A percentile compares a stretch with the other conserved stretches of the same genome.
phyloP scores from a whole-genome alignment of 2,329 filamentous ascomycete genomes.

The Nigrospora sphaerica region DNA sequence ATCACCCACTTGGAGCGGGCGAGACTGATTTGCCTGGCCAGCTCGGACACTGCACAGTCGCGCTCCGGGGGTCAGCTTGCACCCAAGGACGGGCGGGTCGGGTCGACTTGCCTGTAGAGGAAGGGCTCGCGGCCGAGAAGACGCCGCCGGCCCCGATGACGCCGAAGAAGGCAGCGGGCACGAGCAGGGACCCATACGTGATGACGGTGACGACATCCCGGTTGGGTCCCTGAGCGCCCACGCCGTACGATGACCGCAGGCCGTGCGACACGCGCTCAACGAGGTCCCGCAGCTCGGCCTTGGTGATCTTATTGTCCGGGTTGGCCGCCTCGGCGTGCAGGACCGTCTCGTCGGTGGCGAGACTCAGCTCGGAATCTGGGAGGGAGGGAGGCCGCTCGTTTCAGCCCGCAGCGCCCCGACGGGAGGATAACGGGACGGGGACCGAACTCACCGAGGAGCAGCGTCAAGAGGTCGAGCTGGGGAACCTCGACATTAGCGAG shows the following conservation, averaged over 20 bases:
- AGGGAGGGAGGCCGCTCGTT: too few species aligned
- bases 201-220: constrained; percentile 50
- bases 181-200: constrained; percentile 47
- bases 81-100: too few species aligned
- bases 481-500: constrained; percentile 1
- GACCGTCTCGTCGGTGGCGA: constrained; percentile 28
- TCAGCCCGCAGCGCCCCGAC: too few species aligned
- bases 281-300: constrained; percentile 30
- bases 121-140: constrained; percentile 46
- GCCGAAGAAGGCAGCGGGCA: constrained; percentile 46
- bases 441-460: constrained; percentile 3
- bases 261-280: constrained; percentile 37
- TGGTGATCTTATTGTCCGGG: constrained; percentile 33
- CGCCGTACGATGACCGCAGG: constrained; percentile 41
- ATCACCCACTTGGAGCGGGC: constrained; percentile 33
- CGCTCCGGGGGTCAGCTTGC: too few species aligned
- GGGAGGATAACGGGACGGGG: too few species aligned
- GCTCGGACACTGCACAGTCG: constrained; percentile 27
- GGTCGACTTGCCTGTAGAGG: constrained; percentile 27
- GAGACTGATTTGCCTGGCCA: constrained; percentile 38
- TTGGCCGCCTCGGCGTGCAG: constrained; percentile 40
- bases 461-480: constrained; percentile 3
- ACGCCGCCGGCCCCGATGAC: constrained; percentile 53
- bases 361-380: constrained; percentile 8
- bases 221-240: constrained; percentile 40